Percentiles rank a stretch among this genome's conserved stretches.
phyloP scores from a whole-genome alignment of 1,284 basidiomycete genomes.

The Anthracocystis setariae region DNA sequence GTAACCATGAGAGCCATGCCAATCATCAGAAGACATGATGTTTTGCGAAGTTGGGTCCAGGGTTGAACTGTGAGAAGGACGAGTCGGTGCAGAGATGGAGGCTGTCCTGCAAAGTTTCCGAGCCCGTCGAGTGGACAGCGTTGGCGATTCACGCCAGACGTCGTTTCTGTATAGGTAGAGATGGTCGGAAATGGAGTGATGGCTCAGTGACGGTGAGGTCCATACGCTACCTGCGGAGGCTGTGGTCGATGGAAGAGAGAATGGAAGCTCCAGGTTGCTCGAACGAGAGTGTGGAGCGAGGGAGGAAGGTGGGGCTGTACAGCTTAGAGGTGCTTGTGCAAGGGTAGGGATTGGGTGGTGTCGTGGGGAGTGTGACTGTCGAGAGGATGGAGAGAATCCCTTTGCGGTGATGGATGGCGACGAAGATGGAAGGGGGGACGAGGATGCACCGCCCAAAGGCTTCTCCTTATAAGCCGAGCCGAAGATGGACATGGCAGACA shows the following conservation, averaged over 20 bases:
- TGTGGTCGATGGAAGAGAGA: background rate
- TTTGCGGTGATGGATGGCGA: constrained; percentile 4
- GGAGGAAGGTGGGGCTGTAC: background rate
- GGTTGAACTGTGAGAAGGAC: too few species aligned
- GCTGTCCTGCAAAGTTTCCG: constrained; percentile 3
- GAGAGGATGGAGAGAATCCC: background rate
- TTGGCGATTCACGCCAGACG: constrained; percentile 21
- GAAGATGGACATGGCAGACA: background rate
- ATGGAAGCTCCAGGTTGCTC: background rate
- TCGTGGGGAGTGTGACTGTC: background rate
- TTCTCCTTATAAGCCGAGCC: constrained; percentile 1
- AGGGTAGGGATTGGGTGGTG: background rate
- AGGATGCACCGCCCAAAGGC: background rate
- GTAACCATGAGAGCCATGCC: background rate
- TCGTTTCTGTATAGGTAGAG: constrained; percentile 9
- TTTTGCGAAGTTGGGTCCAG: background rate
- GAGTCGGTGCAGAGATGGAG: background rate
- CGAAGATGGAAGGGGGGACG: background rate
- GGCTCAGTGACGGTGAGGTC: background rate
- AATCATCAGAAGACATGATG: background rate
- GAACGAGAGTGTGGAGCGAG: background rate
- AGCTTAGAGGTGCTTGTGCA: background rate
- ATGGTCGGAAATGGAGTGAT: background rate
- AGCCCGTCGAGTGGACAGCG: constrained; percentile 12
- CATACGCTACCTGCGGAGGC: background rate